phyloP scores from a whole-genome alignment of 2,329 filamentous ascomycete species.

The Sporothrix luriei region DNA sequence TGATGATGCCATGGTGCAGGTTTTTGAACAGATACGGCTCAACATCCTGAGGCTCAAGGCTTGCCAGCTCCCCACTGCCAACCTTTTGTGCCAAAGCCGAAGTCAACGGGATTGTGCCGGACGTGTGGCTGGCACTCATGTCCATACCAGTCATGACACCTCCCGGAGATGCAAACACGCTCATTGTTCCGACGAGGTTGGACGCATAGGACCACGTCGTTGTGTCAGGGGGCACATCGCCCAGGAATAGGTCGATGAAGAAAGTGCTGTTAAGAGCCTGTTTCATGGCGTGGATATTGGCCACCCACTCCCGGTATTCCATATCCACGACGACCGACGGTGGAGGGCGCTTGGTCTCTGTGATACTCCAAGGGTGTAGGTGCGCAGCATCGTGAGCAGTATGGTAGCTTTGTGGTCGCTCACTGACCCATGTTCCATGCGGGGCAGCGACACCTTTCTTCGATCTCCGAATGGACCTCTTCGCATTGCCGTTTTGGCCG shows the following conservation, averaged over 20 bases:
- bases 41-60: constrained; percentile 45
- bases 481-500: background rate
- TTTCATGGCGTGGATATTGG: constrained; percentile 65
- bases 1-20: constrained; percentile 45
- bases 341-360: constrained; percentile 2
- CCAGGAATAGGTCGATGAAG: constrained; percentile 69
- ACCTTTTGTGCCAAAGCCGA: constrained; percentile 51
- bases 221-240: constrained; percentile 50
- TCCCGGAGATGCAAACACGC: constrained; percentile 52
- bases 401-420: background rate
- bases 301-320: constrained; percentile 65
- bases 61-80: constrained; percentile 43
- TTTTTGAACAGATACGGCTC: constrained; percentile 48
- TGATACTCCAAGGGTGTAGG: background rate
- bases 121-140: constrained; percentile 46
- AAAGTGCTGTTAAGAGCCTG: constrained; percentile 64
- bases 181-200: constrained; percentile 65
- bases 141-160: constrained; percentile 33
- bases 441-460: background rate
- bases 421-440: background rate
- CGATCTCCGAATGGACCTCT: background rate
- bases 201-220: constrained; percentile 54
- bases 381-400: background rate
- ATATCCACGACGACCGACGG: constrained; percentile 45
- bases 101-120: constrained; percentile 57